Conservation (phyloP, 805 yeast species). For the Kodamaea hsintzibuensis region DNA sequence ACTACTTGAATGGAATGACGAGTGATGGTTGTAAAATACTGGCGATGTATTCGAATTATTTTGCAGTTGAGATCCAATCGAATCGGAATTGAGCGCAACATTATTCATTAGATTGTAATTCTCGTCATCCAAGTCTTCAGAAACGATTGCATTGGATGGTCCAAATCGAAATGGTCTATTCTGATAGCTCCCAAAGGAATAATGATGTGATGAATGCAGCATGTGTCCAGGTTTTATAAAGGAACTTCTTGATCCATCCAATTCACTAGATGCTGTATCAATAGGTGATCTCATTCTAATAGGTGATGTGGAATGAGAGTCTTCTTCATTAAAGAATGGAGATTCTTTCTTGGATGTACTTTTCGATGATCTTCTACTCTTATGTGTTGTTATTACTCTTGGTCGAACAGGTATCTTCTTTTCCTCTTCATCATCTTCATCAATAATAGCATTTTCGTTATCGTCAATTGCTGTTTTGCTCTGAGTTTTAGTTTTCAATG, state of each 20-base stretch:
- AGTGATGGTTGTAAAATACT: neutral
- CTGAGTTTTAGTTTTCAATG: constrained; percentile 1
- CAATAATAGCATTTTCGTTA: constrained; percentile 24
- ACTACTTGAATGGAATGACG: neutral
- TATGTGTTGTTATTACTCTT: neutral
- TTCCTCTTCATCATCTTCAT: constrained; percentile 21
- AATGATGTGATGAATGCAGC: neutral
- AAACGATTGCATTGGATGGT: neutral
- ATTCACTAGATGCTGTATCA: constrained; percentile 4
- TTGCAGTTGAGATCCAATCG: neutral
- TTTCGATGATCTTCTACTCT: constrained; percentile 2
- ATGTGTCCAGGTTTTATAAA: neutral
- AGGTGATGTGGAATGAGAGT: constrained; percentile 3
- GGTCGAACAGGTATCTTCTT: neutral
- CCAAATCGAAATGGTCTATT: constrained; percentile 1
- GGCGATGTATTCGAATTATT: neutral
- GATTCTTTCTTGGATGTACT: constrained; percentile 1
- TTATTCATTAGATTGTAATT: constrained; percentile 24
- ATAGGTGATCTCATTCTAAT: constrained; percentile 9
- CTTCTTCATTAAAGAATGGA: neutral
- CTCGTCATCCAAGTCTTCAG: constrained; percentile 37
- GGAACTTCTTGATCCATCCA: neutral
- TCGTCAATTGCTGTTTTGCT: constrained; percentile 7
- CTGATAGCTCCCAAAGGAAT: neutral
- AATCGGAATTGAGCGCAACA: constrained; percentile 2